Percentiles rank a stretch among this genome's conserved stretches.
phyloP scores from a whole-genome alignment of 305 asterid genomes.

The Ilex paraguariensis region DNA sequence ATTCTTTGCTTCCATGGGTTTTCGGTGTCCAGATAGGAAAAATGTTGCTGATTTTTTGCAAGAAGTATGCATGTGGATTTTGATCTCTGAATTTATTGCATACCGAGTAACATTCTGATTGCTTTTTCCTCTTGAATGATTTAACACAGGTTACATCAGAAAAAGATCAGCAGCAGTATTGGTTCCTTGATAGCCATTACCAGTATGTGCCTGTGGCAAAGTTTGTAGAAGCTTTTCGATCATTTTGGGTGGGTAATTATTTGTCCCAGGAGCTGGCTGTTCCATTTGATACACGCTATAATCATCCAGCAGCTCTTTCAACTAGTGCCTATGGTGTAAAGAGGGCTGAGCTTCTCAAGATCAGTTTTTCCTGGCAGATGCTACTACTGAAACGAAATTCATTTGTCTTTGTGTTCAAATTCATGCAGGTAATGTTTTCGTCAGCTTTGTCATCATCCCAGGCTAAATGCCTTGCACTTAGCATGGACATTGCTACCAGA shows the following conservation, averaged over 20 bases:
- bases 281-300: slow-evolving; percentile 40
- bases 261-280: slow-evolving; percentile 43
- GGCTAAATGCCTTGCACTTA: too few species aligned
- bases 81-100: slow-evolving; percentile 9
- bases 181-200: slow-evolving; percentile 49
- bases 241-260: slow-evolving; percentile 45
- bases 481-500: too few species aligned
- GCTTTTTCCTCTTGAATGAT: slow-evolving; percentile 6
- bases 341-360: slow-evolving; percentile 42
- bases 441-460: not conserved
- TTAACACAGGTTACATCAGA: slow-evolving; percentile 50
- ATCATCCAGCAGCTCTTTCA: slow-evolving; percentile 58
- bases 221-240: slow-evolving; percentile 57
- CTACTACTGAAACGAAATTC: slow-evolving; percentile 59
- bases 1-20: slow-evolving; percentile 57
- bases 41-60: slow-evolving; percentile 76
- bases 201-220: slow-evolving; percentile 42
- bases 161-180: slow-evolving; percentile 74
- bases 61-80: slow-evolving; percentile 42
- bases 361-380: slow-evolving; percentile 65
- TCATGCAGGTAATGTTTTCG: slow-evolving; percentile 43
- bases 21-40: slow-evolving; percentile 67
- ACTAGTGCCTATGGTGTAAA: slow-evolving; percentile 45
- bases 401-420: slow-evolving; percentile 55
- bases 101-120: too few species aligned